A percentile compares a stretch with the other conserved stretches of the same genome.
Evolutionary conservation across 1,284 basidiomycete species (phyloP).

Genomic region (Sanghuangporus baumii): DNA sequence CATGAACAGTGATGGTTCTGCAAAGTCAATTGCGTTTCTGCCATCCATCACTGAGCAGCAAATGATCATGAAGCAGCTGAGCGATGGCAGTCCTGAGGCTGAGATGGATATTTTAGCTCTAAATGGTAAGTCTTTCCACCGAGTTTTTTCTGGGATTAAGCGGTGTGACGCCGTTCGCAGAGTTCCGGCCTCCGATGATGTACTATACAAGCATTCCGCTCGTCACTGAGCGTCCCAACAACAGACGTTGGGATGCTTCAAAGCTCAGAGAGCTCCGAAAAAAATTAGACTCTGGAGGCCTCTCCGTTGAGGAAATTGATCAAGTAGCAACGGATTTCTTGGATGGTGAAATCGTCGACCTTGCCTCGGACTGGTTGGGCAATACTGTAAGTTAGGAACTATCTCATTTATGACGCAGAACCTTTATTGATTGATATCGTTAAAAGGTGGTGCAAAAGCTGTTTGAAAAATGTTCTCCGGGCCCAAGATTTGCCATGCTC

Average conservation of each 20-base stretch:
- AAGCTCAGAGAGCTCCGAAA: conserved; percentile 93
- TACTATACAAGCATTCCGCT: conserved; percentile 92
- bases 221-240: conserved; percentile 77
- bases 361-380: conserved; percentile 98
- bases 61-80: conserved; percentile 92
- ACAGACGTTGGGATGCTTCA: conserved; percentile 89
- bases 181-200: conserved; percentile 82
- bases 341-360: conserved; percentile 86
- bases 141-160: not conserved
- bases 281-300: conserved; percentile 77
- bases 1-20: conserved; percentile 45
- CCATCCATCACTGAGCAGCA: conserved; percentile 84
- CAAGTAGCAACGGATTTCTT: conserved; percentile 85
- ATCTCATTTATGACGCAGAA: not conserved
- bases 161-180: conserved; percentile 32
- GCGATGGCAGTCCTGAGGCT: conserved; percentile 69
- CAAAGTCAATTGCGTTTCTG: conserved; percentile 57
- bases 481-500: conserved; percentile 82
- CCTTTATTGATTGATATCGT: conserved; percentile 1
- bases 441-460: conserved; percentile 87
- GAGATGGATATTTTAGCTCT: conserved; percentile 81
- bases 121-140: conserved; percentile 52
- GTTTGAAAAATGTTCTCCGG: conserved; percentile 84
- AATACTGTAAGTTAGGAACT: conserved; percentile 74
- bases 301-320: conserved; percentile 86